These are phyloP conservation scores for Curvularia sp. DNA, from an alignment of 2,329 filamentous ascomycete genomes.

Conservation along the genomic window DNA sequence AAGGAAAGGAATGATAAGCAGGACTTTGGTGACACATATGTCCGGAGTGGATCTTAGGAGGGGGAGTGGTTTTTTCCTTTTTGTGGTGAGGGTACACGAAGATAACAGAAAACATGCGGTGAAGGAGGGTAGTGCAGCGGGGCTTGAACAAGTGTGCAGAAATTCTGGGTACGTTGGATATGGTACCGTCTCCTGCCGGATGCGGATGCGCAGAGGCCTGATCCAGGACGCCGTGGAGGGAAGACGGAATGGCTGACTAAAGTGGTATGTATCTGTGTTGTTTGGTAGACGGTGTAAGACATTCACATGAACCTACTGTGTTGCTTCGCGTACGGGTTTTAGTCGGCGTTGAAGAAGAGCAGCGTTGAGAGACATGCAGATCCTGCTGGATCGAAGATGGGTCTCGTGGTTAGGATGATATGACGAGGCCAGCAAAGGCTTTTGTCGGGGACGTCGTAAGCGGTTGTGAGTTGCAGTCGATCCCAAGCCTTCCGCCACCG, in stretches of 20 bases:
- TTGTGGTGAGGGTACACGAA: not conserved
- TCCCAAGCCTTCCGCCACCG: conserved; percentile 16
- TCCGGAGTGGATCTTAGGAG: not conserved
- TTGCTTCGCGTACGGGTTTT: not conserved
- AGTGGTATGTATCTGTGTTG: not conserved
- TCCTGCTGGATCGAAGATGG: conserved; percentile 7
- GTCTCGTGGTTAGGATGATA: conserved; percentile 9
- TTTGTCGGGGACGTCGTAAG: conserved; percentile 15
- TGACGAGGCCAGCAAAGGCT: conserved; percentile 18
- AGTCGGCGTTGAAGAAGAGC: conserved; percentile 6
- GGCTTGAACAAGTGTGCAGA: not conserved
- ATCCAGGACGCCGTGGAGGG: not conserved
- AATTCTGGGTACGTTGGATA: conserved; percentile 1
- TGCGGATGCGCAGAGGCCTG: not conserved
- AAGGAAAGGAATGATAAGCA: conserved; percentile 1
- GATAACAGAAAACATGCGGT: conserved; percentile 3
- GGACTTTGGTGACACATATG: not conserved
- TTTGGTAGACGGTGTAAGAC: not conserved
- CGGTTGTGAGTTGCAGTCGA: conserved; percentile 20
- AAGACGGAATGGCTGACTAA: not conserved
- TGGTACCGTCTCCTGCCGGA: not conserved
- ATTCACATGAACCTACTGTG: not conserved
- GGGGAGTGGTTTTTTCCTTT: not conserved
- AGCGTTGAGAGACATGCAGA: conserved; percentile 6
- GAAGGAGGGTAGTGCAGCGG: conserved; percentile 2